phyloP scores from a whole-genome alignment of 305 asterid genomes.

The Rubia peregrina region DNA sequence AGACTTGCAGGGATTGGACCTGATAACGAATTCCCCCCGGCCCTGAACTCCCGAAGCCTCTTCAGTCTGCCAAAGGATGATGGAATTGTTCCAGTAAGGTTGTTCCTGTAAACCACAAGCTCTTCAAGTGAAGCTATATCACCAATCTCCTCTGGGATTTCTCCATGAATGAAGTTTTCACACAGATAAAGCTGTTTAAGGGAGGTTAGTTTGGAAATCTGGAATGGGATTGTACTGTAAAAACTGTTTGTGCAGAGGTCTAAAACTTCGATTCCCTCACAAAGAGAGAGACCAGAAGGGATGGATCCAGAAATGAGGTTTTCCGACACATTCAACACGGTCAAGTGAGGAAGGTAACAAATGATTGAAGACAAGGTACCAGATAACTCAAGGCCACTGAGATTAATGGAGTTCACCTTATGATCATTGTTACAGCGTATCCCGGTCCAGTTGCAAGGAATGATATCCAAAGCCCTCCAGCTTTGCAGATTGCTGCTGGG shows the following conservation, averaged over 20 bases:
- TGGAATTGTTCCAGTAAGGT: conserved; percentile 64
- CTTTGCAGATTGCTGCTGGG: conserved; percentile 45
- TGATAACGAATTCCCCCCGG: conserved; percentile 53
- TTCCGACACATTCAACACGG: conserved; percentile 41
- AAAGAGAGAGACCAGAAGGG: conserved; percentile 40
- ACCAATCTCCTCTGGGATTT: conserved; percentile 50
- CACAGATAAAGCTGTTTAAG: conserved; percentile 60
- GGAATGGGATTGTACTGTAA: conserved; percentile 45
- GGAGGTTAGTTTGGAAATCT: conserved; percentile 40
- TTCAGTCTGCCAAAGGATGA: conserved; percentile 47
- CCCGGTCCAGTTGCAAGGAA: conserved; percentile 78
- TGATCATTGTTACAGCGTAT: conserved; percentile 33
- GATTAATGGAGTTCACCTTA: conserved; percentile 44
- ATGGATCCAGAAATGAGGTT: conserved; percentile 67
- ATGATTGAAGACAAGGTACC: conserved; percentile 58
- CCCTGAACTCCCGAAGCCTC: conserved; percentile 52
- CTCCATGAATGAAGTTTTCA: conserved; percentile 64
- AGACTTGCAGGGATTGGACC: conserved; percentile 59
- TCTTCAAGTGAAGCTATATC: conserved; percentile 55
- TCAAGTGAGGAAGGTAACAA: conserved; percentile 49
- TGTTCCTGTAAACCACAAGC: conserved; percentile 73
- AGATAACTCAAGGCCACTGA: conserved; percentile 50
- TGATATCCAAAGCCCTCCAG: conserved; percentile 50
- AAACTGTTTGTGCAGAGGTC: conserved; percentile 81
- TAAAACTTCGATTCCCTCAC: conserved; percentile 40